These are phyloP conservation scores for Hemileia vastatrix DNA, from an alignment of 1,284 basidiomycete species.

Conservation along the genomic window DNA sequence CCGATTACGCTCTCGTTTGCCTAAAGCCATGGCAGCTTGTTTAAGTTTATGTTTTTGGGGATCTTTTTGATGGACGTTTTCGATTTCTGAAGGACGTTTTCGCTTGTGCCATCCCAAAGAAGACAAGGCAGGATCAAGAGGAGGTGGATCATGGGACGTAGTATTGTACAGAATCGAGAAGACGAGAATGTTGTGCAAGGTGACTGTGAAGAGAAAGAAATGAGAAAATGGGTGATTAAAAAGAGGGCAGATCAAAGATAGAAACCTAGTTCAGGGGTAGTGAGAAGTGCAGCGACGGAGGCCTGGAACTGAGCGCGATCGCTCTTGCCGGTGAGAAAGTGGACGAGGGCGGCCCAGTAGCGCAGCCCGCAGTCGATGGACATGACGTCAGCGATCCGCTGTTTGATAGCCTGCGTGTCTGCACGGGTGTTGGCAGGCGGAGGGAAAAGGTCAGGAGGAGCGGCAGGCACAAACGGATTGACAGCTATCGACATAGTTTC, in stretches of 20 bases:
- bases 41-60: conserved; percentile 27
- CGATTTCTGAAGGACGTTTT: conserved; percentile 11
- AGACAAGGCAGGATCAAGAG: conserved; percentile 29
- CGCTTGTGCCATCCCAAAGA: conserved; percentile 31
- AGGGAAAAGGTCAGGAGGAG: conserved; percentile 13
- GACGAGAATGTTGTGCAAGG: conserved; percentile 47
- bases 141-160: conserved; percentile 27
- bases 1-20: conserved; percentile 30
- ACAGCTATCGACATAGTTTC: no score
- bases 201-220: conserved; percentile 31
- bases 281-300: not conserved
- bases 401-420: conserved; percentile 36
- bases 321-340: conserved; percentile 45
- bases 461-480: not conserved
- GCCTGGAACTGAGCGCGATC: conserved; percentile 44
- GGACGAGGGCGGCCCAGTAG: conserved; percentile 46
- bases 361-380: conserved; percentile 24
- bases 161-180: conserved; percentile 47
- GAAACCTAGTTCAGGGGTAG: conserved; percentile 3
- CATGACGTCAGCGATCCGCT: conserved; percentile 30
- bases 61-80: conserved; percentile 21
- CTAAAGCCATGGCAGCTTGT: conserved; percentile 29
- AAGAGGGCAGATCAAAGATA: not conserved
- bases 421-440: conserved; percentile 28
- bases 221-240: not conserved